Evolutionary conservation across 371 early-diverging fungal species (phyloP).

Genomic region (Mucor plumbeus): DNA sequence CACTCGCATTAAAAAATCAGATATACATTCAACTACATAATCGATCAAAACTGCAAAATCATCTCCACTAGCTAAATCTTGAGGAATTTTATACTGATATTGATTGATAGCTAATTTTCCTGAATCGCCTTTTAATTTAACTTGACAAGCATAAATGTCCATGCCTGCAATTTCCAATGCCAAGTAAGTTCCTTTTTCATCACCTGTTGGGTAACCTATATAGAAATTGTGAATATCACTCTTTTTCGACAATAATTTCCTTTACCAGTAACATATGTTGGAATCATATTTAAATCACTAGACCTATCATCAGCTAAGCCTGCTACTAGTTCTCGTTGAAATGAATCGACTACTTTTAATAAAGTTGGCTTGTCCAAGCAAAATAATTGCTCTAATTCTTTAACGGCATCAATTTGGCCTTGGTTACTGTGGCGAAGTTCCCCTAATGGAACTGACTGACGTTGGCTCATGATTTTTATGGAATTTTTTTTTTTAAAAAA

Average conservation of each 20-base stretch:
- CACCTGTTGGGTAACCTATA: constrained; percentile 77
- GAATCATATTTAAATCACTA: constrained; percentile 59
- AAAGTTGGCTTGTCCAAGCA: constrained; percentile 32
- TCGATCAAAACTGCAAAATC: constrained; percentile 76
- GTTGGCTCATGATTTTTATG: constrained; percentile 22
- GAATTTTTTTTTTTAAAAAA: constrained; percentile 3
- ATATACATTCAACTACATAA: constrained; percentile 80
- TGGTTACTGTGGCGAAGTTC: constrained; percentile 28
- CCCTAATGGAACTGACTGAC: constrained; percentile 26
- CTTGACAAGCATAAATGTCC: constrained; percentile 57
- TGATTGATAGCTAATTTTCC: constrained; percentile 57
- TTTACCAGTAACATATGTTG: constrained; percentile 56
- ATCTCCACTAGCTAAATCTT: constrained; percentile 73
- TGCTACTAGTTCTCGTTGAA: constrained; percentile 42
- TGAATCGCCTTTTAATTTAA: constrained; percentile 53
- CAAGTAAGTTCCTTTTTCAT: constrained; percentile 87
- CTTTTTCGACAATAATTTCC: neutral
- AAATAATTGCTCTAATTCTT: constrained; percentile 39
- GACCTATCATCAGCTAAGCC: constrained; percentile 50
- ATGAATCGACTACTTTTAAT: constrained; percentile 35
- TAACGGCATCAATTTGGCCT: constrained; percentile 30
- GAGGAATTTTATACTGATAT: constrained; percentile 79
- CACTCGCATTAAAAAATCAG: constrained; percentile 50
- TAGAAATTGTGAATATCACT: neutral
- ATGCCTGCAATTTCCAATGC: constrained; percentile 94